Conservation (phyloP, 345 rosid genomes). For the thale cress (Arabidopsis thaliana) region TAIR10.1 NC_003071.7:15317001-15317500, state of each 20-base stretch:
- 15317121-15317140: not conserved
- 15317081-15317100: slow-evolving; percentile 12
- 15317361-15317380: slow-evolving; percentile 14
- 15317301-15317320: slow-evolving; percentile 4
- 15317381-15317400: not conserved
- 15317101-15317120: slow-evolving; percentile 10
- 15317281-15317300: slow-evolving; percentile 9
- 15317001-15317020: not conserved
- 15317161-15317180: not conserved
- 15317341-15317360: slow-evolving; percentile 35
- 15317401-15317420: not conserved
- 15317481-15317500: slow-evolving; percentile 1
- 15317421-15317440: not conserved
- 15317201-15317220: not conserved
- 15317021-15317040: slow-evolving; percentile 9
- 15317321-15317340: slow-evolving; percentile 34
- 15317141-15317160: not conserved
- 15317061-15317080: not conserved
- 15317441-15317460: not conserved
- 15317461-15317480: not conserved
- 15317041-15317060: slow-evolving; percentile 35
- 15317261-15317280: slow-evolving; percentile 6
- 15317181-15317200: not conserved
- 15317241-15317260: not conserved
- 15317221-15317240: not conserved